These are phyloP conservation scores for Lachancea fermentati DNA, from an alignment of 805 yeast species.

Conservation along the genomic window DNA sequence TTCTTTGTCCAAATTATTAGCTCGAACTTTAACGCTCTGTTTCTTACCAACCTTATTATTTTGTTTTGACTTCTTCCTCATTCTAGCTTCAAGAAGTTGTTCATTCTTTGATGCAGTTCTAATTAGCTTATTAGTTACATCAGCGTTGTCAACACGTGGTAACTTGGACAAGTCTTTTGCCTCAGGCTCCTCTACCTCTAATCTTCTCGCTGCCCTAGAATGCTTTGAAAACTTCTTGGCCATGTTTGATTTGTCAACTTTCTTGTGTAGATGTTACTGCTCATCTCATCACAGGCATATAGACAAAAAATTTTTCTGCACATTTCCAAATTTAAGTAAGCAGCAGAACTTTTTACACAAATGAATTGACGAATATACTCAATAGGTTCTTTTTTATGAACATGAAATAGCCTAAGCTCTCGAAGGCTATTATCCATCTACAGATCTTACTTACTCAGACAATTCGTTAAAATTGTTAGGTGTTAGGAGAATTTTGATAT, in stretches of 20 bases:
- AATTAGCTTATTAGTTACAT: conserved; percentile 56
- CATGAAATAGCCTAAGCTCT: no score
- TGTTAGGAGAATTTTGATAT: conserved; percentile 48
- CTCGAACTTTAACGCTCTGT: conserved; percentile 27
- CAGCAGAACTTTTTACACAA: no score
- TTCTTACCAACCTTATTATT: conserved; percentile 22
- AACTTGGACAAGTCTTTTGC: conserved; percentile 45
- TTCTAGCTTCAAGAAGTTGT: conserved; percentile 50
- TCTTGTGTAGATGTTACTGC: not conserved
- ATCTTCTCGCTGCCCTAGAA: conserved; percentile 76
- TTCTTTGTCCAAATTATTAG: conserved; percentile 31
- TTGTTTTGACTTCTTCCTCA: conserved; percentile 37
- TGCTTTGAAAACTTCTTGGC: conserved; percentile 48
- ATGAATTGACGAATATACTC: no score
- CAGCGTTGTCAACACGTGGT: conserved; percentile 57
- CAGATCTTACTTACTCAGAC: no score
- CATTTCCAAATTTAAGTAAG: no score
- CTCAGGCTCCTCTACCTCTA: conserved; percentile 42
- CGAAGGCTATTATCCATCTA: no score
- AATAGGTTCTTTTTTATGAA: no score
- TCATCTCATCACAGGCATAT: conserved; percentile 4
- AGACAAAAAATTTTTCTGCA: not conserved
- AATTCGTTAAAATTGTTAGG: conserved; percentile 40
- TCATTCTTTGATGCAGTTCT: conserved; percentile 66
- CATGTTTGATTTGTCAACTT: conserved; percentile 11